Percentiles rank a stretch among this genome's conserved stretches.
Evolutionary conservation across 352 stramenopile species (phyloP).

Genomic region (Peronospora destructor): DNA sequence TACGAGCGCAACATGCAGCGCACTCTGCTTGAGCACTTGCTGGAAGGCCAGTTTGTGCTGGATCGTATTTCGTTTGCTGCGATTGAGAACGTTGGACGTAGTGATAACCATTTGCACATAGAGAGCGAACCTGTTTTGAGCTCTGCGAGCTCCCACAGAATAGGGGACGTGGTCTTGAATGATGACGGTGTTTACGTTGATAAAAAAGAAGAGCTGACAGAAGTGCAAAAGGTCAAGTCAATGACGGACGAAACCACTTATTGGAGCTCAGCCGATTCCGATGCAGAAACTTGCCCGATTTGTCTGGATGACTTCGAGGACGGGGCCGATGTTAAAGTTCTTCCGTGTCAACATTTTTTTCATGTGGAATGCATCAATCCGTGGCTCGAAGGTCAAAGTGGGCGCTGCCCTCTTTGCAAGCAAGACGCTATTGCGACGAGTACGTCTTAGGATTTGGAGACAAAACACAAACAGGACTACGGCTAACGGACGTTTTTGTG

Average conservation of each 20-base stretch:
- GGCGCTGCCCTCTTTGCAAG: conserved; percentile 78
- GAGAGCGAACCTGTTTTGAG: conserved; percentile 5
- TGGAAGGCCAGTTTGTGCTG: conserved; percentile 42
- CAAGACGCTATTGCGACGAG: conserved; percentile 63
- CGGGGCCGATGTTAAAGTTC: conserved; percentile 58
- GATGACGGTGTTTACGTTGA: conserved; percentile 13
- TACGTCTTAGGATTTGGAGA: conserved; percentile 15
- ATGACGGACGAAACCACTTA: conserved; percentile 10
- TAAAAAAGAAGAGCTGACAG: conserved; percentile 5
- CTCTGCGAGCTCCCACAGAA: conserved; percentile 2
- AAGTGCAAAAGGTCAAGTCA: conserved; percentile 4
- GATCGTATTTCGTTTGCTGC: conserved; percentile 38
- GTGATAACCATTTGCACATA: not conserved
- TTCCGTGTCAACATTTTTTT: conserved; percentile 83
- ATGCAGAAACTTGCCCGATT: conserved; percentile 58
- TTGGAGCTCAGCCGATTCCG: conserved; percentile 18
- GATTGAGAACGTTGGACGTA: conserved; percentile 24
- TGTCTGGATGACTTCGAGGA: conserved; percentile 70
- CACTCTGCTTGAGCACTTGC: conserved; percentile 36
- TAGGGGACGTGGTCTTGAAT: not conserved
- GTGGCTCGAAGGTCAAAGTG: conserved; percentile 75
- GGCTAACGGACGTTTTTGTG: conserved; percentile 3
- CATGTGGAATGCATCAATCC: conserved; percentile 82
- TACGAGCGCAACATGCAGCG: conserved; percentile 52
- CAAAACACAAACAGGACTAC: not conserved